Evolutionary conservation across 2,329 filamentous ascomycete species (phyloP), one percentile per base, ranked within the genome.

Genomic region (Neopestalotiopsis clavispora): DNA sequence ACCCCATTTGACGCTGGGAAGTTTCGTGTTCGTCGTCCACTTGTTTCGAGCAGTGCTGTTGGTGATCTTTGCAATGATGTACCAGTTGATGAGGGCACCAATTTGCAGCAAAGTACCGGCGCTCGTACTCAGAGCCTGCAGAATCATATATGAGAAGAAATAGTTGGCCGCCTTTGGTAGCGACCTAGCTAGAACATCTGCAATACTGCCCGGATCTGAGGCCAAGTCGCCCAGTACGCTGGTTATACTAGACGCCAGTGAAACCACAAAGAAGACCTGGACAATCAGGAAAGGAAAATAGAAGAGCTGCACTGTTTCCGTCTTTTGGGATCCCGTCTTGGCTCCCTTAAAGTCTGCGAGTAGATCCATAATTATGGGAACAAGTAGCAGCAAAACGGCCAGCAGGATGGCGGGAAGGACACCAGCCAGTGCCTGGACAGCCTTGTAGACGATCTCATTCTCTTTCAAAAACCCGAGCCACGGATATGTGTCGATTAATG

Each of bases 61-160:
- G 58, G 97, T 79, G 0, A 98, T 86, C 1, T 91, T 92, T 1
- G 93, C 92, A 60, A 97, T 79, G 28, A 98, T 76, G 74, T 94
- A 97, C 91, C 95, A 97, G 72, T 91, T 85, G 60, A 94, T 77
- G 3, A 99, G 86, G 3, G 90, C 89, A n/a, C 89, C 90, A 30
- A 97, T 88, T 76, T 98, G 96, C 13, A 98, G 84, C 4, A 98
- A 84, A 1, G 94, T 95, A 79, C 93, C 94, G 1, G 95, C 95
- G 79, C 94, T 97, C 71, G 94, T 94, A 71, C 94, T 94, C 74
- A 98, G 86, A 0, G 95, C 94, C 76, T 98, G 96, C 10, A 99
- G 90, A 77, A 98, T 92, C 90, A 99, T 95, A 86, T 99, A 99
- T 1, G 94, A 95, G 85, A 98, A 98, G 84, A 98, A 99, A 80